Conservation (phyloP, 768 basidiomycete genomes). For the Panus rudis region DNA sequence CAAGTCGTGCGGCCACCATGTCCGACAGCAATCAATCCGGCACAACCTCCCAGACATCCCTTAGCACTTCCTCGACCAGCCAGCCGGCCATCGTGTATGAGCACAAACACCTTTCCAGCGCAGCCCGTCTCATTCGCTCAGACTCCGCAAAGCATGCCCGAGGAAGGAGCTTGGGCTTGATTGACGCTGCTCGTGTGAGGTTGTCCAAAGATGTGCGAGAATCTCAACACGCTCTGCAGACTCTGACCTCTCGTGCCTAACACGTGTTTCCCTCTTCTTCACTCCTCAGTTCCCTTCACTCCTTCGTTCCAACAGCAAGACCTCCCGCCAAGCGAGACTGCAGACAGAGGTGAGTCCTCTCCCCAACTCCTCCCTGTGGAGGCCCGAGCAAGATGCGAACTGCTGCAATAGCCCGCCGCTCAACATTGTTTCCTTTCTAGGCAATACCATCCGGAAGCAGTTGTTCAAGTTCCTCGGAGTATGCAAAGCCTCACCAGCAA, state of each 20-base stretch:
- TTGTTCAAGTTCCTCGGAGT: conserved; percentile 13
- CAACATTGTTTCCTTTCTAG: conserved; percentile 12
- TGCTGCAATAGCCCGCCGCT: conserved; percentile 7
- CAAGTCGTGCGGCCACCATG: conserved; percentile 3
- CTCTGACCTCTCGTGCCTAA: conserved; percentile 23
- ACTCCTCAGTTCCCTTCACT: conserved; percentile 22
- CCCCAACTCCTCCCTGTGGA: not conserved
- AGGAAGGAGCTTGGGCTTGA: conserved; percentile 23
- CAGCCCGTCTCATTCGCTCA: conserved; percentile 9
- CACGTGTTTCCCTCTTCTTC: conserved; percentile 26
- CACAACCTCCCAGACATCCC: conserved; percentile 13
- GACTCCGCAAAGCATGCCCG: conserved; percentile 14
- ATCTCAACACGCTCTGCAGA: conserved; percentile 16
- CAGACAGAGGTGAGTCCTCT: conserved; percentile 1
- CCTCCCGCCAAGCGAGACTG: conserved; percentile 4
- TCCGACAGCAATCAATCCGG: not conserved
- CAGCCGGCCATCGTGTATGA: conserved; percentile 7
- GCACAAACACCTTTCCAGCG: conserved; percentile 16
- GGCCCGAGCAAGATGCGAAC: no score
- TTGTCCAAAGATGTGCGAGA: conserved; percentile 30
- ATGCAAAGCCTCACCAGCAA: conserved; percentile 9
- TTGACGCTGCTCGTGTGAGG: conserved; percentile 28
- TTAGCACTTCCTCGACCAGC: conserved; percentile 17
- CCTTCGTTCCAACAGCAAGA: conserved; percentile 22
- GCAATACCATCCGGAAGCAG: conserved; percentile 14